A percentile compares a stretch with the other conserved stretches of the same genome.
These are phyloP conservation scores for Lodderomyces metapsilosis DNA, from an alignment of 1,139 yeast genomes.

Conservation along the genomic window DNA sequence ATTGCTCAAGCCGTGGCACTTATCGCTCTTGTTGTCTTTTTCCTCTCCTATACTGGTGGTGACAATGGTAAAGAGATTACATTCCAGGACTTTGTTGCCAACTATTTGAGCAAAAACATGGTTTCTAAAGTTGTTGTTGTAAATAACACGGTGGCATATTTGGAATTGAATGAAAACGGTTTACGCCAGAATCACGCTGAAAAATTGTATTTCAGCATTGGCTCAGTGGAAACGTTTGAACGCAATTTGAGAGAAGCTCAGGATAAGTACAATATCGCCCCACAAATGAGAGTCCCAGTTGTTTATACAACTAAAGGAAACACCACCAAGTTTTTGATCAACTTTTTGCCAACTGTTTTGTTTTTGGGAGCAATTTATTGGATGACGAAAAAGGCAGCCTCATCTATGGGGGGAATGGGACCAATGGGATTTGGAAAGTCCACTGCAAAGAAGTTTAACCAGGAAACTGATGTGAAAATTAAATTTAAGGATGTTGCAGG, in stretches of 20 bases:
- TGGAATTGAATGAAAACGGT: conserved; percentile 42
- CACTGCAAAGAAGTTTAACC: conserved; percentile 87
- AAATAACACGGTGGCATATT: conserved; percentile 37
- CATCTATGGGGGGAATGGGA: conserved; percentile 58
- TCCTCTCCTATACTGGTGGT: conserved; percentile 16
- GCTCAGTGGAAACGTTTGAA: conserved; percentile 91
- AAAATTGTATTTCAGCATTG: conserved; percentile 65
- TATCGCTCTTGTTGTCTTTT: conserved; percentile 1
- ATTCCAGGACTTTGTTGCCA: conserved; percentile 45
- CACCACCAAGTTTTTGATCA: conserved; percentile 58
- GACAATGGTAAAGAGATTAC: conserved; percentile 34
- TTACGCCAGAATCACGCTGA: conserved; percentile 23
- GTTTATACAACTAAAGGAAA: conserved; percentile 71
- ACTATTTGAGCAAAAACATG: conserved; percentile 38
- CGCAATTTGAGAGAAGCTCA: conserved; percentile 76
- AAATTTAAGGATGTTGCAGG: conserved; percentile 96
- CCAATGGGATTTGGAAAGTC: conserved; percentile 80
- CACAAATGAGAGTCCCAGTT: conserved; percentile 77
- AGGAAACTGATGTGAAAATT: conserved; percentile 85
- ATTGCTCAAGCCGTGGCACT: conserved; percentile 30
- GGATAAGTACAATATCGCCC: conserved; percentile 61
- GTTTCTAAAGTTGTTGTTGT: conserved; percentile 38
- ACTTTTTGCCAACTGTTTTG: conserved; percentile 77
- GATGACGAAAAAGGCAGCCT: conserved; percentile 53
- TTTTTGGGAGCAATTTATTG: conserved; percentile 84